These are phyloP conservation scores for Coemansia erecta DNA, from an alignment of 192 early-diverging fungal genomes.

Conservation along the genomic window DNA sequence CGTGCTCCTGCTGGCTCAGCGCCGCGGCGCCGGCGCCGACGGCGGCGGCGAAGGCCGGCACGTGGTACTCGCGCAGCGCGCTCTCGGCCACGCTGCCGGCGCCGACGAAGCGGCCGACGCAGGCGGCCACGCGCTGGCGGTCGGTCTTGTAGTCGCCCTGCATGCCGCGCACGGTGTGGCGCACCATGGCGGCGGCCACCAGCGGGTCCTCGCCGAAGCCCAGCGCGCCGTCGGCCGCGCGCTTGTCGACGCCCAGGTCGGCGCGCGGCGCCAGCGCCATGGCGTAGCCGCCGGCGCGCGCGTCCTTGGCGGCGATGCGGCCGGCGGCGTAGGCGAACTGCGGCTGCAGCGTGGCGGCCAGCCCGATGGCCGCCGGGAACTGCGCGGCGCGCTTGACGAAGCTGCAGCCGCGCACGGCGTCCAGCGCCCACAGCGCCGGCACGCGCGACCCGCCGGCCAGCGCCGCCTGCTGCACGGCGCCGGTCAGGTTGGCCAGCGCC, in stretches of 20 bases:
- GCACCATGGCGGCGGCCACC: slow-evolving; percentile 53
- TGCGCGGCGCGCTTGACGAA: slow-evolving; percentile 56
- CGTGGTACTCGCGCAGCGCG: slow-evolving; percentile 58
- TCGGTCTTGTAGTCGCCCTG: slow-evolving; percentile 69
- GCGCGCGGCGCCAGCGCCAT: slow-evolving; percentile 58
- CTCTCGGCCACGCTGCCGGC: slow-evolving; percentile 31
- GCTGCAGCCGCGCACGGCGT: slow-evolving; percentile 58
- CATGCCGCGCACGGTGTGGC: slow-evolving; percentile 53
- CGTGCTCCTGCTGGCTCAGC: slow-evolving; percentile 53
- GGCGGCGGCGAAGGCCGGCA: slow-evolving; percentile 59
- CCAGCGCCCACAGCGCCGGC: slow-evolving; percentile 61
- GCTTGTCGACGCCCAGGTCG: slow-evolving; percentile 57
- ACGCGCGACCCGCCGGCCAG: slow-evolving; percentile 49
- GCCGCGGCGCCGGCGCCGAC: slow-evolving; percentile 56
- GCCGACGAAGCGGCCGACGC: slow-evolving; percentile 59
- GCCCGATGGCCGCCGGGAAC: slow-evolving; percentile 57
- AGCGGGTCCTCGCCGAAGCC: slow-evolving; percentile 59
- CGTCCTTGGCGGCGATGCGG: slow-evolving; percentile 59
- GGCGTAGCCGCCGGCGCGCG: slow-evolving; percentile 57
- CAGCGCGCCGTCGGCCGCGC: slow-evolving; percentile 37
- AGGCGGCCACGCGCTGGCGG: slow-evolving; percentile 57
- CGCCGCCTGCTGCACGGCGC: slow-evolving; percentile 54
- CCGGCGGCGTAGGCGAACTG: slow-evolving; percentile 56
- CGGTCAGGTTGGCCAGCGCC: slow-evolving; percentile 51
- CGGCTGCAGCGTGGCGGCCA: slow-evolving; percentile 61